phyloP scores from a whole-genome alignment of 106 monocot species.

The Xerophyta viscosa region DNA sequence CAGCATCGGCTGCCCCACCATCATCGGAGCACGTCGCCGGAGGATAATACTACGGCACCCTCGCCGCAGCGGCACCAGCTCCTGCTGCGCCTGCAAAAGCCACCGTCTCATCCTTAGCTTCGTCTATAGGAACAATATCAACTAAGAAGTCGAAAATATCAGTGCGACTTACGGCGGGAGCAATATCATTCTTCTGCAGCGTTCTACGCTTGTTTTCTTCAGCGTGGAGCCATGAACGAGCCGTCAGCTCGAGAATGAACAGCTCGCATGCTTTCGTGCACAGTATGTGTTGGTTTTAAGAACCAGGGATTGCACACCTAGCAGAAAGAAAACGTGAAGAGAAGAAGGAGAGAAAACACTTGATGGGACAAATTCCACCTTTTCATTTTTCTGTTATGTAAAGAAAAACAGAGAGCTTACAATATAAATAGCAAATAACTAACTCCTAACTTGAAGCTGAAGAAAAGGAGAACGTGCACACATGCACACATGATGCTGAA shows the following conservation, averaged over 20 bases:
- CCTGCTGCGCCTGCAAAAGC: constrained; percentile 12
- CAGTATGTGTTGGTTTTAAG: too few relatives aligned
- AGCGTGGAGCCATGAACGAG: constrained; percentile 76
- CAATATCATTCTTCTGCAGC: constrained; percentile 76
- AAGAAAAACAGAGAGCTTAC: too few relatives aligned
- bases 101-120: constrained; percentile 37
- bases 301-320: too few relatives aligned
- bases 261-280: constrained; percentile 87
- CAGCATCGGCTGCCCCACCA: constrained; percentile 36
- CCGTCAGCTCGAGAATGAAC: constrained; percentile 83
- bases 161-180: constrained; percentile 57
- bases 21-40: constrained; percentile 5
- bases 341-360: too few relatives aligned
- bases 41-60: constrained; percentile 55
- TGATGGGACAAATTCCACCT: too few relatives aligned
- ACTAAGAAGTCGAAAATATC: constrained; percentile 63
- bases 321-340: too few relatives aligned
- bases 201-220: constrained; percentile 84
- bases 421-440: too few relatives aligned
- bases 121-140: constrained; percentile 51
- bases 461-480: too few relatives aligned
- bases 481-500: too few relatives aligned
- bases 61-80: constrained; percentile 1
- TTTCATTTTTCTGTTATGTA: too few relatives aligned
- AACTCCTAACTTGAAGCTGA: too few relatives aligned